These are phyloP conservation scores for Tetradesmus lagerheimii DNA, from an alignment of 139 green algal genomes.

Conservation along the genomic window DNA sequence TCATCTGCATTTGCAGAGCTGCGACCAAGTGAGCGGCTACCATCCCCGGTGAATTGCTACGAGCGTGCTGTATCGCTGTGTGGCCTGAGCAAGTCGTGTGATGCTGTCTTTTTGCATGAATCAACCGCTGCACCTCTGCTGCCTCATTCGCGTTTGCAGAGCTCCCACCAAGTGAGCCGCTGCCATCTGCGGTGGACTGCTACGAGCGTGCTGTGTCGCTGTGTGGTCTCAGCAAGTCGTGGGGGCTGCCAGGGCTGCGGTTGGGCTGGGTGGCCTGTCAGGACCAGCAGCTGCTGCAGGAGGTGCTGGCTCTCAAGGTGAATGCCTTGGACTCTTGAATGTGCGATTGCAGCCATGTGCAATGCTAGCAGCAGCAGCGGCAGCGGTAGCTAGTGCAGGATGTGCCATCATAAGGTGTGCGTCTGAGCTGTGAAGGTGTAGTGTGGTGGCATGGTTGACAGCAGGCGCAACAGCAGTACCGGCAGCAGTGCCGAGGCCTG, in stretches of 20 bases:
- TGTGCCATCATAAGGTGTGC: too few species aligned
- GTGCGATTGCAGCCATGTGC: too few species aligned
- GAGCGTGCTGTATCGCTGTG: conserved; percentile 71
- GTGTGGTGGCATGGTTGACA: too few species aligned
- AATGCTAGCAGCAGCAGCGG: too few species aligned
- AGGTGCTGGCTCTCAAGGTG: conserved; percentile 42
- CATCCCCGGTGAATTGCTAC: conserved; percentile 63
- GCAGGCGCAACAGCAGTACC: too few species aligned
- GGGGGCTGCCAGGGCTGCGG: conserved; percentile 76
- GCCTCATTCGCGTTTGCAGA: conserved; percentile 54
- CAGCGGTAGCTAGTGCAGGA: too few species aligned
- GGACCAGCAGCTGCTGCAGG: conserved; percentile 43
- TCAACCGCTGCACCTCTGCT: too few species aligned
- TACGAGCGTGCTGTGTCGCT: conserved; percentile 74
- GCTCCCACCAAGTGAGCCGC: conserved; percentile 48
- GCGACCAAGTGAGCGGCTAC: conserved; percentile 52
- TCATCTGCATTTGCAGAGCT: background rate
- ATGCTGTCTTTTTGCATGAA: too few species aligned
- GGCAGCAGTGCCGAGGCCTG: too few species aligned
- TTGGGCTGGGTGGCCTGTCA: conserved; percentile 58
- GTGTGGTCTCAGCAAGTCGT: conserved; percentile 77
- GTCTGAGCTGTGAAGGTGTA: too few species aligned
- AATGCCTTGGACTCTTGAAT: too few species aligned
- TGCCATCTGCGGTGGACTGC: conserved; percentile 65
- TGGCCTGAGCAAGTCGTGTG: conserved; percentile 81